phyloP scores from a whole-genome alignment of 129 eudicot species.

The Helianthus tuberosus region DNA sequence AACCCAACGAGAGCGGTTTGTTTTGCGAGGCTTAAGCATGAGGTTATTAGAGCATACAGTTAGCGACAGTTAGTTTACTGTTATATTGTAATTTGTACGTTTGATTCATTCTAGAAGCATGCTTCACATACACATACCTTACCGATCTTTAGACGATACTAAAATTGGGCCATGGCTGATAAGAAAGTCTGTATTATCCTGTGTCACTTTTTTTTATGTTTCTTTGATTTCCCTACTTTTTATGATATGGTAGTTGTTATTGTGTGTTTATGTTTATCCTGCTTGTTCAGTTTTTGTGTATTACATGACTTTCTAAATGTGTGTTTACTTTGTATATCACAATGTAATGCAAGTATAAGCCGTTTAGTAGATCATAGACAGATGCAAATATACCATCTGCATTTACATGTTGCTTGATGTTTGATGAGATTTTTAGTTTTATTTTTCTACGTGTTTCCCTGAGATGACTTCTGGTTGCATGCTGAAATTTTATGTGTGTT shows the following conservation, averaged over 20 bases:
- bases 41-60: no score
- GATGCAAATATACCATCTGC: neutral
- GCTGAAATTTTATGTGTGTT: neutral
- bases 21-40: neutral
- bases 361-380: neutral
- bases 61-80: no score
- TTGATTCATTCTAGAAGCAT: no score
- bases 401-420: neutral
- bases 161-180: no score
- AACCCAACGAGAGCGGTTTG: neutral
- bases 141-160: no score
- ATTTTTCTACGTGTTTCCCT: neutral
- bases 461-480: neutral
- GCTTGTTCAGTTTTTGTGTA: neutral
- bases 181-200: neutral
- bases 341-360: no score
- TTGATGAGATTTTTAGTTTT: no score
- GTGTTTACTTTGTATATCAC: no score
- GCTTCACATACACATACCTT: no score
- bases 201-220: neutral
- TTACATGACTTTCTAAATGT: neutral
- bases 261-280: neutral
- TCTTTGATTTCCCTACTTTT: neutral
- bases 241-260: constrained; percentile 7
- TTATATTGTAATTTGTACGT: no score